These are phyloP conservation scores for Aspergillus heteromorphus DNA, from an alignment of 495 filamentous ascomycete species.

Conservation along the genomic window DNA sequence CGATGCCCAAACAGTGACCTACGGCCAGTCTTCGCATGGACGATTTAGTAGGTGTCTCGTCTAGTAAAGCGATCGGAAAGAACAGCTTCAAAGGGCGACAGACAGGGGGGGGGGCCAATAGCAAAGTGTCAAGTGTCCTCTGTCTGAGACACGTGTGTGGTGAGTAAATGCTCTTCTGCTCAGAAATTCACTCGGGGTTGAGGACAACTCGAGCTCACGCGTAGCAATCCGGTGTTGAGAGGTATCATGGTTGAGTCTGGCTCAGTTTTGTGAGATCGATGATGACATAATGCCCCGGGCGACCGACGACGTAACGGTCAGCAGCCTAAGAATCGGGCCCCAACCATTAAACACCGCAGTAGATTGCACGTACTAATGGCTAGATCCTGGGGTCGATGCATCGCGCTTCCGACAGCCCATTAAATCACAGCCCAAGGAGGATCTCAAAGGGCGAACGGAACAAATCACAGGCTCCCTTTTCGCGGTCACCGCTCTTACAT, in stretches of 20 bases:
- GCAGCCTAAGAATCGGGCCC: constrained; percentile 14
- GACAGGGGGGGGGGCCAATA: neutral
- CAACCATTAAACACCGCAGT: neutral
- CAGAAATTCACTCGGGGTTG: constrained; percentile 7
- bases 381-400: neutral
- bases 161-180: neutral
- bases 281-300: constrained; percentile 48
- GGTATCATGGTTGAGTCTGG: constrained; percentile 9
- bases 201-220: constrained; percentile 18
- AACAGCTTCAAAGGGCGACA: constrained; percentile 1
- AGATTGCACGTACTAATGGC: neutral
- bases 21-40: constrained; percentile 31
- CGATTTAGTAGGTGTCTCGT: constrained; percentile 14
- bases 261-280: constrained; percentile 16
- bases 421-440: too few relatives aligned
- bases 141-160: neutral
- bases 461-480: too few relatives aligned
- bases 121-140: neutral
- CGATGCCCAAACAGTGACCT: constrained; percentile 24
- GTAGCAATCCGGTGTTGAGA: constrained; percentile 11
- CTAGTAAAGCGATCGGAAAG: constrained; percentile 16
- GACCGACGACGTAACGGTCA: constrained; percentile 24
- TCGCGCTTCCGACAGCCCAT: neutral
- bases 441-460: too few relatives aligned
- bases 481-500: neutral